phyloP scores from a whole-genome alignment of 495 filamentous ascomycete species.

The Annulohypoxylon maeteangense region DNA sequence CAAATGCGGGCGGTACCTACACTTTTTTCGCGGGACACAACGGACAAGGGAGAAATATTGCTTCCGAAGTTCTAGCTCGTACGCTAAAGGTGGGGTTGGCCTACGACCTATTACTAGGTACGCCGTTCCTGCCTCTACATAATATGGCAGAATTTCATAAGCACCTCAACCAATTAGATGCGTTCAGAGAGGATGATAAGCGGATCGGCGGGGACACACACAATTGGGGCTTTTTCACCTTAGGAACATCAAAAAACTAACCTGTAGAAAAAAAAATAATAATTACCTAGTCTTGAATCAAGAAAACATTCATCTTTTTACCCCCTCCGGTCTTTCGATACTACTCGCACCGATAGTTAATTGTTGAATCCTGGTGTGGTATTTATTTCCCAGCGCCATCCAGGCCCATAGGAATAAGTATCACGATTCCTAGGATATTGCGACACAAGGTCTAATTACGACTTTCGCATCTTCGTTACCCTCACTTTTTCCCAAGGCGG shows the following conservation, averaged over 20 bases:
- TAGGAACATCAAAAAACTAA: constrained; percentile 31
- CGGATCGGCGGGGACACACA: constrained; percentile 38
- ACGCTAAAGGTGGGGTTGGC: constrained; percentile 24
- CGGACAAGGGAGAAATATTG: constrained; percentile 33
- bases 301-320: constrained; percentile 11
- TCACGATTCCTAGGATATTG: constrained; percentile 25
- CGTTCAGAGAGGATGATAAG: constrained; percentile 21
- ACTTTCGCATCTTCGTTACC: constrained; percentile 5
- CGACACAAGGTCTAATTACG: neutral
- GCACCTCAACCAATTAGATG: neutral
- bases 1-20: constrained; percentile 17
- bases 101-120: too few species aligned
- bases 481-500: constrained; percentile 43
- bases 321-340: constrained; percentile 9
- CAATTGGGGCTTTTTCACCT: constrained; percentile 40
- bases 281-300: constrained; percentile 20
- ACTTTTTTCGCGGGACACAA: constrained; percentile 27
- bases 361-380: neutral
- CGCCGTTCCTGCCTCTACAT: neutral
- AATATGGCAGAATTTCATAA: too few species aligned
- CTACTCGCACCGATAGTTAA: neutral
- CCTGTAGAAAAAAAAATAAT: constrained; percentile 26
- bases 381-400: neutral
- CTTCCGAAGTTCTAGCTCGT: constrained; percentile 11
- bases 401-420: neutral